These are phyloP conservation scores for Apium graveolens DNA, from an alignment of 129 eudicot species.

Conservation along the genomic window DNA sequence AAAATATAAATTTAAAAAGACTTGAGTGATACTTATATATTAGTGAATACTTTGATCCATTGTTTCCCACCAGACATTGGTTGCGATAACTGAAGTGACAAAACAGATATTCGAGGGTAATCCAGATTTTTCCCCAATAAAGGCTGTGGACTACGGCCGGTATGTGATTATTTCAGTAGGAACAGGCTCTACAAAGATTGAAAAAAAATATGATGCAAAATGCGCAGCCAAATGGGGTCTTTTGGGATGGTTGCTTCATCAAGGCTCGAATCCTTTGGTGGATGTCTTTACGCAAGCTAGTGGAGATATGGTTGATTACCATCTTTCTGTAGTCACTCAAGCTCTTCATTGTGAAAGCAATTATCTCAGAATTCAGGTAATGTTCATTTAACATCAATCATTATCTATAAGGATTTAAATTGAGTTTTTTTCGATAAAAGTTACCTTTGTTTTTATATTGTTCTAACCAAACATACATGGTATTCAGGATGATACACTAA, in stretches of 20 bases:
- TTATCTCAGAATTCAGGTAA: conserved; percentile 47
- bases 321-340: conserved; percentile 30
- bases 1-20: too few species aligned
- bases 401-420: too few species aligned
- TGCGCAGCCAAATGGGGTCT: conserved; percentile 51
- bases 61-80: conserved; percentile 26
- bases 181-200: conserved; percentile 42
- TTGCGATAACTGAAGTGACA: conserved; percentile 48
- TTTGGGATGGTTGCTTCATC: conserved; percentile 36
- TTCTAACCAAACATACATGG: too few species aligned
- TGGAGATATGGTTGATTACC: conserved; percentile 47
- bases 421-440: too few species aligned
- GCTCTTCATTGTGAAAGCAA: conserved; percentile 36
- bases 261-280: conserved; percentile 34
- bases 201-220: conserved; percentile 27
- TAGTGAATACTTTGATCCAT: not conserved
- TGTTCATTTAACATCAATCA: too few species aligned
- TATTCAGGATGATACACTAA: conserved; percentile 47
- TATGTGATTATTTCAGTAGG: conserved; percentile 44
- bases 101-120: conserved; percentile 24
- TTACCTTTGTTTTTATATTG: not conserved
- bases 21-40: not conserved
- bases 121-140: conserved; percentile 37
- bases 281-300: conserved; percentile 46
- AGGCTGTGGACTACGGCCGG: conserved; percentile 38